Percentiles rank a stretch among this genome's conserved stretches.
Evolutionary conservation across 106 monocot species (phyloP).

Genomic region (Posidonia australis): DNA sequence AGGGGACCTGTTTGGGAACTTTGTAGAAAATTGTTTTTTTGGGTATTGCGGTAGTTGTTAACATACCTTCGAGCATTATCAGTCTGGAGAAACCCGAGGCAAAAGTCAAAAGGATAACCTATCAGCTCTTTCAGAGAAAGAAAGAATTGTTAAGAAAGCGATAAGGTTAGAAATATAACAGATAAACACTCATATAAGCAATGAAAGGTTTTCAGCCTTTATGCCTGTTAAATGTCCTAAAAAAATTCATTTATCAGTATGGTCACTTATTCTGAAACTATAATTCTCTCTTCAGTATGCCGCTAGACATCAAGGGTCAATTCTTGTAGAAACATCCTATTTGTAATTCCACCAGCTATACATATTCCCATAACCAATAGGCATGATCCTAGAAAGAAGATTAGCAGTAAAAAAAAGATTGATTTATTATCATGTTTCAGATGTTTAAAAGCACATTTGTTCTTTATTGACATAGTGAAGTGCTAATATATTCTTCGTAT

Average conservation of each 20-base stretch:
- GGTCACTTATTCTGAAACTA: neutral
- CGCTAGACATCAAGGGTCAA: too few relatives aligned
- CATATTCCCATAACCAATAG: too few relatives aligned
- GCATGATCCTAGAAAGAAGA: too few relatives aligned
- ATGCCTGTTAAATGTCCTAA: neutral
- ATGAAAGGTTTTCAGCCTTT: neutral
- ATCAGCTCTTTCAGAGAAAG: conserved; percentile 13
- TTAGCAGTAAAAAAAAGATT: too few relatives aligned
- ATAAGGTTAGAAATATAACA: too few relatives aligned
- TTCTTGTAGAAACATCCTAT: too few relatives aligned
- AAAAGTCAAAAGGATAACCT: conserved; percentile 30
- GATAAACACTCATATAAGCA: neutral
- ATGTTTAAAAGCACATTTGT: too few relatives aligned
- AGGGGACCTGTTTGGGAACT: conserved; percentile 26
- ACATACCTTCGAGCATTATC: conserved; percentile 32
- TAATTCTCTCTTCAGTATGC: too few relatives aligned
- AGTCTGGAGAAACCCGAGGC: conserved; percentile 30
- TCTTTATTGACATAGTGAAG: too few relatives aligned
- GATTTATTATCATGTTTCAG: too few relatives aligned
- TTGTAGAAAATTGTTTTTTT: conserved; percentile 19
- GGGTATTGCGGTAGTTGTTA: conserved; percentile 29
- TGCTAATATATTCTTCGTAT: too few relatives aligned
- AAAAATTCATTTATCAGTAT: neutral
- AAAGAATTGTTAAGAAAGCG: neutral
- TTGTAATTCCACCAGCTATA: too few relatives aligned